These are phyloP conservation scores for Perkinsus chesapeaki DNA, from an alignment of 169 alveolate species.

Conservation along the genomic window DNA sequence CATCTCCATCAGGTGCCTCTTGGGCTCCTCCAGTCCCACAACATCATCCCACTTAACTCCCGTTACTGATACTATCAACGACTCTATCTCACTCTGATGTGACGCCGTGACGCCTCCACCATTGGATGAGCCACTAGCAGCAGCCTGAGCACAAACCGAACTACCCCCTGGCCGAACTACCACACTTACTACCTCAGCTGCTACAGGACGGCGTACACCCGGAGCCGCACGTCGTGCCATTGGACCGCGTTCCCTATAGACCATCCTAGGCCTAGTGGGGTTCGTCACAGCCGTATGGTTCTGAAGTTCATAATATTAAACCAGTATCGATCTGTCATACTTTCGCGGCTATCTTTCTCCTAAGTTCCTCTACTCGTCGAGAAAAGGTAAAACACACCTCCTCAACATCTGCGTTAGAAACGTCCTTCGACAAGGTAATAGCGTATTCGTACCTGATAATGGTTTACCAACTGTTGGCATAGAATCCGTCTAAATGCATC, in stretches of 20 bases:
- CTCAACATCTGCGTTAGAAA: background rate
- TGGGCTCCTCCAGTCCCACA: constrained; percentile 76
- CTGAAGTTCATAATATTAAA: background rate
- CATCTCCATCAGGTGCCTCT: constrained; percentile 65
- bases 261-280: background rate
- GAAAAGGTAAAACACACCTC: background rate
- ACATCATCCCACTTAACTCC: constrained; percentile 76
- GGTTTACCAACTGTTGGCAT: no score
- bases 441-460: background rate
- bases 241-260: background rate
- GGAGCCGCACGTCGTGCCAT: no score
- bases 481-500: no score
- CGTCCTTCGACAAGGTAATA: background rate
- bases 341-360: background rate
- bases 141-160: no score
- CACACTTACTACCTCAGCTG: no score
- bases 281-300: background rate
- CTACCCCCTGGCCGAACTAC: no score
- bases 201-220: no score
- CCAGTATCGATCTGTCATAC: background rate
- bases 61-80: background rate
- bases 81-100: background rate
- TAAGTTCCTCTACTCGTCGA: background rate
- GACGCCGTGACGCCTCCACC: background rate
- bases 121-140: background rate